phyloP scores from a whole-genome alignment of 768 basidiomycete species.

The Sistotremastrum suecicum region DNA sequence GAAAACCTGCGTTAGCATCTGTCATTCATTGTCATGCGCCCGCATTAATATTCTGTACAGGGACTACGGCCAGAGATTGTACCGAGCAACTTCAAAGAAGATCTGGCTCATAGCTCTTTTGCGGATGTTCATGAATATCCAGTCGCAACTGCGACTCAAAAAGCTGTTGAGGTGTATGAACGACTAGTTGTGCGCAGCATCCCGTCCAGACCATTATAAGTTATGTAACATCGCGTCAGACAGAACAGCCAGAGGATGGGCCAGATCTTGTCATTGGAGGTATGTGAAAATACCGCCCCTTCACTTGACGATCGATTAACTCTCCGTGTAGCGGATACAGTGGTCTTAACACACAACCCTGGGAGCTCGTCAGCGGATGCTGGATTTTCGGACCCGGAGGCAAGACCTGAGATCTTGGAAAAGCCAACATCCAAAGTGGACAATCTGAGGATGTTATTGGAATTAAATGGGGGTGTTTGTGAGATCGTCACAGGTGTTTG shows the following conservation, averaged over 20 bases:
- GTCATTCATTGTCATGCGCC: no score
- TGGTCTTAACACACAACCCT: slow-evolving; percentile 71
- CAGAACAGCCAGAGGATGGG: slow-evolving; percentile 45
- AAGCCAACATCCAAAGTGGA: slow-evolving; percentile 74
- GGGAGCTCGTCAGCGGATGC: slow-evolving; percentile 43
- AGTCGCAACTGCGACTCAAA: slow-evolving; percentile 59
- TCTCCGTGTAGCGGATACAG: slow-evolving; percentile 64
- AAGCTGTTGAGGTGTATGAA: slow-evolving; percentile 81
- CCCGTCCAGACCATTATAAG: background rate
- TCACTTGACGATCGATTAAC: background rate
- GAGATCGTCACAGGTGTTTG: slow-evolving; percentile 89
- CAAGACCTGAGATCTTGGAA: slow-evolving; percentile 68
- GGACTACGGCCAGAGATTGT: slow-evolving; percentile 57
- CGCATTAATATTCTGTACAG: slow-evolving; percentile 14
- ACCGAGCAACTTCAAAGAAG: slow-evolving; percentile 69
- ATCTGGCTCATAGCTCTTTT: slow-evolving; percentile 54
- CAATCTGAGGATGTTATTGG: slow-evolving; percentile 74
- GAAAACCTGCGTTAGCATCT: slow-evolving; percentile 39
- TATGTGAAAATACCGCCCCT: slow-evolving; percentile 13
- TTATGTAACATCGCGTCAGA: slow-evolving; percentile 15
- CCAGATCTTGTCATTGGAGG: slow-evolving; percentile 75
- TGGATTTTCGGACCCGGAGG: slow-evolving; percentile 36
- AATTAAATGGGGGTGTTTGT: slow-evolving; percentile 74
- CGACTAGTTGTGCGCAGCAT: slow-evolving; percentile 45
- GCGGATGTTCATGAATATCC: slow-evolving; percentile 62